Percentiles rank a stretch among this genome's conserved stretches.
Evolutionary conservation across 768 basidiomycete genomes (phyloP).

Genomic region (Macrolepiota fuliginosa): DNA sequence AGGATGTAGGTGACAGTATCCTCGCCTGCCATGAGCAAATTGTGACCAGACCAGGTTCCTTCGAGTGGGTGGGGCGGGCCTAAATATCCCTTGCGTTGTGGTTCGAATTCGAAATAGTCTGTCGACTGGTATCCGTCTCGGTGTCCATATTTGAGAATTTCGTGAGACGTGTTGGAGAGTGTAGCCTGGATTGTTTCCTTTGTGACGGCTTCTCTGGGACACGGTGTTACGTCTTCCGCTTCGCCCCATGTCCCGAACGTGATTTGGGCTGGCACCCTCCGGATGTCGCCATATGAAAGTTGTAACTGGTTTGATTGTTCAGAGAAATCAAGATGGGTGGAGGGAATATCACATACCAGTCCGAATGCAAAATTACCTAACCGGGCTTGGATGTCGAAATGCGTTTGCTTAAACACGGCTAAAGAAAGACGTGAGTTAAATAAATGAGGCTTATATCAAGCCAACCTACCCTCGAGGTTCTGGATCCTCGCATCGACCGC

Average conservation of each 20-base stretch:
- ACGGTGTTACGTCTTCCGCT: conserved; percentile 15
- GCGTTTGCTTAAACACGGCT: conserved; percentile 35
- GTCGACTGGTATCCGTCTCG: conserved; percentile 30
- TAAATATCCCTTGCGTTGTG: conserved; percentile 13
- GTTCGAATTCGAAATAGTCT: conserved; percentile 30
- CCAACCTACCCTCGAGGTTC: conserved; percentile 27
- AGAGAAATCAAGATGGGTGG: neutral
- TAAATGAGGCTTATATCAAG: neutral
- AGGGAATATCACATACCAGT: conserved; percentile 21
- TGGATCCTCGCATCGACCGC: conserved; percentile 29
- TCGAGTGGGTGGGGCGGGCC: conserved; percentile 22
- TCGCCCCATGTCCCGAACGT: conserved; percentile 27
- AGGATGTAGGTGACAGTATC: conserved; percentile 25
- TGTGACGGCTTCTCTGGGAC: conserved; percentile 15
- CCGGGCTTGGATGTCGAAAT: conserved; percentile 29
- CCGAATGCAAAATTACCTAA: conserved; percentile 35
- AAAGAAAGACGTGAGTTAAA: neutral
- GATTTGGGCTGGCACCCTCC: conserved; percentile 27
- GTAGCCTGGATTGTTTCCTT: conserved; percentile 16
- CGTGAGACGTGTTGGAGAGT: conserved; percentile 10
- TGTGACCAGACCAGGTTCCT: conserved; percentile 32
- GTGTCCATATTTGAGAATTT: conserved; percentile 30
- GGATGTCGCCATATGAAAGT: conserved; percentile 31
- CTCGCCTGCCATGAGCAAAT: conserved; percentile 22
- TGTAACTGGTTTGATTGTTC: conserved; percentile 23